Evolutionary conservation across 2,329 filamentous ascomycete genomes (phyloP), one percentile per base, ranked within the genome.

Genomic region (Botryotinia globosa): DNA sequence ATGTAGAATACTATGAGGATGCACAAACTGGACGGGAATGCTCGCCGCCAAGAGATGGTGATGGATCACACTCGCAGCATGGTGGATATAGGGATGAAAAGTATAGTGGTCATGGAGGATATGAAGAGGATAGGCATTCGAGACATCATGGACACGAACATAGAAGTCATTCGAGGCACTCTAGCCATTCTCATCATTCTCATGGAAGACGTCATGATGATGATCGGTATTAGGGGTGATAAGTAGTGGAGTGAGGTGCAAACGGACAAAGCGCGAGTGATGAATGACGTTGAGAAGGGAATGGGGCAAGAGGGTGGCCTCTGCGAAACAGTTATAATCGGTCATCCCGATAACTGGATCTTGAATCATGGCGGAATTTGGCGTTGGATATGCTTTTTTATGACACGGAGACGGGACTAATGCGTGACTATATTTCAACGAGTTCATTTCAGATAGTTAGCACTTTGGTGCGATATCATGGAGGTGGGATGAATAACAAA

Each of bases 1-100:
- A 71, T 20, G 69, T 54, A 22, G 69, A 71, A 34, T 71, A 65
- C 32, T 71, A 51, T 12, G 69, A 65, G 66, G 64, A 69, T 22
- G 45, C 37, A 16, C 61, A 63, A 20, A 62, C 56, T 32, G 66
- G 56, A 0, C 34, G 66, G 18, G 71, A 69, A 65, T 67, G 69
- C 39, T 56, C 62, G 18, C 69, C 69, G 32, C 69, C 69, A 22
- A 14, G 62, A n/a, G 58, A 45, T 16, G 58, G 65, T 5, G 65
- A 32, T 5, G 45, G 34, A 8, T 67, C 48, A 37, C 63, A 39
- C n/a, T 34, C 45, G 6, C 45, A 67, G 1, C 64, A 67, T 54
- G 58, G 29, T n/a, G 44, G 22, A 9, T 29, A 69, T 29, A 22
- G 58, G 9, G 45, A 72, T 62, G 69, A 66, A 61, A 67, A 58